phyloP scores from a whole-genome alignment of 305 asterid genomes.

The Rubia tinctorum region DNA sequence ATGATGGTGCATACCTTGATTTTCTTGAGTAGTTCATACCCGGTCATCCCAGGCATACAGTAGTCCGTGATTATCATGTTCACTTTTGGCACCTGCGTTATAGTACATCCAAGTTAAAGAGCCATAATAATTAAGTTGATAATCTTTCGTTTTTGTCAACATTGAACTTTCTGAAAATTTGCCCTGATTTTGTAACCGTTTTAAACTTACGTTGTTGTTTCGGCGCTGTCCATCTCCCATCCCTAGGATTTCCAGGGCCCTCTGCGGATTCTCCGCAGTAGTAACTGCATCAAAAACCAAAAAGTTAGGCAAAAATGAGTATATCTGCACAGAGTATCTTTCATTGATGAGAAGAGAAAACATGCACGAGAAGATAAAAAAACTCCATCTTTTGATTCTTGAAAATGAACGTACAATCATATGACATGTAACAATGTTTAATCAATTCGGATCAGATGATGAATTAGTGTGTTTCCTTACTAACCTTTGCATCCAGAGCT shows the following conservation, averaged over 20 bases:
- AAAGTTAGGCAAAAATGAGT: background rate
- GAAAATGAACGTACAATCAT: background rate
- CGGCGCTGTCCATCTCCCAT: slow-evolving; percentile 21
- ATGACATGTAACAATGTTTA: too few relatives aligned
- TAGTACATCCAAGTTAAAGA: background rate
- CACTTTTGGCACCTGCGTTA: slow-evolving; percentile 22
- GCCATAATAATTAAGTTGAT: too few relatives aligned
- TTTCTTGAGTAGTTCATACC: slow-evolving; percentile 33
- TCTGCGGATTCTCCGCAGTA: slow-evolving; percentile 33
- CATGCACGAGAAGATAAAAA: background rate
- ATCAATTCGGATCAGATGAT: background rate
- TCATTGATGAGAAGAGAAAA: background rate
- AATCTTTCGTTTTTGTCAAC: background rate
- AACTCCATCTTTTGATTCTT: background rate
- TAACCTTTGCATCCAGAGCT: slow-evolving; percentile 33
- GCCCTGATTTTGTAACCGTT: background rate
- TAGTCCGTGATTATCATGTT: slow-evolving; percentile 34
- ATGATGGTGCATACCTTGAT: slow-evolving; percentile 25
- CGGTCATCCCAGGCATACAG: slow-evolving; percentile 43
- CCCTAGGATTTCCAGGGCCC: slow-evolving; percentile 34
- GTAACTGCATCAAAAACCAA: slow-evolving; percentile 16
- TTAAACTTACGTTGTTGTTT: slow-evolving; percentile 16
- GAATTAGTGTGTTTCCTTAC: background rate
- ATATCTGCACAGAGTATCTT: background rate
- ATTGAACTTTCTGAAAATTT: background rate